phyloP scores from a whole-genome alignment of 2,329 filamentous ascomycete genomes.

The Dothideomycetidae sp. region DNA sequence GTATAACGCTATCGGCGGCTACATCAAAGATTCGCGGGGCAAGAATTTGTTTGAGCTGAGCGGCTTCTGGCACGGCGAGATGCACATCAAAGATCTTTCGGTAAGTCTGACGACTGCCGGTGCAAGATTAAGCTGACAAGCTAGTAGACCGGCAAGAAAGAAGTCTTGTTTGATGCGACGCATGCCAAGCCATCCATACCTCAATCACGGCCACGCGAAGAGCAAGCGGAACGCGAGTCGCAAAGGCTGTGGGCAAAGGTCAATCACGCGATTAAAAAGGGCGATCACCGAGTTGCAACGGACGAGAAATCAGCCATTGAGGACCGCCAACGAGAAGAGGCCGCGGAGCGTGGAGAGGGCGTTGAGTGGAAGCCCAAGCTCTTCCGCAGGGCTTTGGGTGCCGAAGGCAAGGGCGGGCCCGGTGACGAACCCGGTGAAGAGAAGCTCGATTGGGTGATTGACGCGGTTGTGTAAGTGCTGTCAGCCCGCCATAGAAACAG shows the following conservation, averaged over 20 bases:
- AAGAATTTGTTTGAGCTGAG: constrained; percentile 84
- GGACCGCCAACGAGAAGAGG: constrained; percentile 79
- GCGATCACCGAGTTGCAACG: constrained; percentile 78
- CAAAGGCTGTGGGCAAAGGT: constrained; percentile 77
- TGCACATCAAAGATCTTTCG: constrained; percentile 73
- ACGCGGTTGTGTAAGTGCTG: constrained; percentile 58
- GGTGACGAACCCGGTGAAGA: constrained; percentile 63
- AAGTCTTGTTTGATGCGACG: constrained; percentile 77
- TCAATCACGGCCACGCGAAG: constrained; percentile 57
- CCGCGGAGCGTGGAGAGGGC: constrained; percentile 61
- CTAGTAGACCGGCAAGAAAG: constrained; percentile 67
- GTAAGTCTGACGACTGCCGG: constrained; percentile 33
- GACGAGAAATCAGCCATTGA: constrained; percentile 96
- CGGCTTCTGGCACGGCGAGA: constrained; percentile 86
- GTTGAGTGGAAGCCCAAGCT: constrained; percentile 80
- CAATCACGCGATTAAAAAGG: constrained; percentile 63
- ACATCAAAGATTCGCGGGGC: constrained; percentile 75
- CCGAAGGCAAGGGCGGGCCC: constrained; percentile 43
- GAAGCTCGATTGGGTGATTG: constrained; percentile 88
- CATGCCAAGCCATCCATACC: constrained; percentile 65
- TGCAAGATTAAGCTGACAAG: constrained; percentile 1
- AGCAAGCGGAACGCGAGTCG: constrained; percentile 83
- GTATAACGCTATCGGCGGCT: constrained; percentile 89
- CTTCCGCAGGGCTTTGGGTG: constrained; percentile 62
- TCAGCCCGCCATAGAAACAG: constrained; percentile 8